Percentiles rank a stretch among this genome's conserved stretches.
phyloP scores from a whole-genome alignment of 352 stramenopile species.

The Stramenopiles sp. region DNA sequence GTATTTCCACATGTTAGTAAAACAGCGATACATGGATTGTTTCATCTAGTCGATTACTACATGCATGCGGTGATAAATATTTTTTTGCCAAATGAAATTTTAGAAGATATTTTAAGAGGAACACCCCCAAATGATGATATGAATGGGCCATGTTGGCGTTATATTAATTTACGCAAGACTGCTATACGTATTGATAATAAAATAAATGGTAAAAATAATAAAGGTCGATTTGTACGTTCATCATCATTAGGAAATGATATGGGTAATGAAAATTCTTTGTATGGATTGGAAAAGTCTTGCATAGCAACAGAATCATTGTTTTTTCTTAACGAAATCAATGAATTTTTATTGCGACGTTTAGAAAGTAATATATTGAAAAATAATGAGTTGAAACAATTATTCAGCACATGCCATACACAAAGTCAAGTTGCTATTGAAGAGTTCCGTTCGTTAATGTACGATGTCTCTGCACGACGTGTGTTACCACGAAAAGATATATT shows the following conservation, averaged over 20 bases:
- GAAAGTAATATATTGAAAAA: background rate
- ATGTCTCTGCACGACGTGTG: background rate
- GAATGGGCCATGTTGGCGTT: background rate
- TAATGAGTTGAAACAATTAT: background rate
- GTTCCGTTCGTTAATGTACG: background rate
- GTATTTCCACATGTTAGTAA: background rate
- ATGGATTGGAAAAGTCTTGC: conserved; percentile 3
- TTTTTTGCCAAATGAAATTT: background rate
- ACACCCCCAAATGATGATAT: conserved; percentile 2
- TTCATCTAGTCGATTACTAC: background rate
- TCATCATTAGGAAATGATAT: background rate
- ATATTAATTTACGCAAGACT: background rate
- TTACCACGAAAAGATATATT: background rate
- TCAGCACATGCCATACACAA: background rate
- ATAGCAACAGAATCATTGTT: background rate
- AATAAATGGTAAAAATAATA: background rate
- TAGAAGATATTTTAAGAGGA: background rate
- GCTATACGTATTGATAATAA: background rate
- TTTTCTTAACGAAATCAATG: background rate
- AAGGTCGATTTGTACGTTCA: background rate
- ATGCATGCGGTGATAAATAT: conserved; percentile 8
- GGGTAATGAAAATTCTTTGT: background rate
- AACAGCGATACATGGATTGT: background rate
- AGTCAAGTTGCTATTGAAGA: conserved; percentile 4
- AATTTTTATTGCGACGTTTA: background rate